These are phyloP conservation scores for Trichophyton equinum DNA, from an alignment of 2,329 filamentous ascomycete genomes.

Conservation along the genomic window DNA sequence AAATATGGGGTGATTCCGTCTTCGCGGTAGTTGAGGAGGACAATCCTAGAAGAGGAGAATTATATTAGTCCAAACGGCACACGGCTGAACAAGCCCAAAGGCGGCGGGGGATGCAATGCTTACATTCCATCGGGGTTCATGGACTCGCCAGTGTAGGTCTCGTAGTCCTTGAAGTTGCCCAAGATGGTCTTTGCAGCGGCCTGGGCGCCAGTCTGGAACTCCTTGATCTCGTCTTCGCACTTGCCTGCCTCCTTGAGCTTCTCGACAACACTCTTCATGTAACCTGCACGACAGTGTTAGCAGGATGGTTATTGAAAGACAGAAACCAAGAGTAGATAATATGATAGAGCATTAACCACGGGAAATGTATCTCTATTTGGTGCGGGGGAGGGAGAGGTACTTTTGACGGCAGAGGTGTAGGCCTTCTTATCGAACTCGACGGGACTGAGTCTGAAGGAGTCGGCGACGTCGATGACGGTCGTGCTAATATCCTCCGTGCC, in stretches of 20 bases:
- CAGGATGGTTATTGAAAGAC: constrained; percentile 3
- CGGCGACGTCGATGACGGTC: constrained; percentile 59
- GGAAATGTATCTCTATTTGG: no score
- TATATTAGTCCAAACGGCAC: not conserved
- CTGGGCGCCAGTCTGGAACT: constrained; percentile 66
- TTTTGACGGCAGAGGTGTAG: constrained; percentile 49
- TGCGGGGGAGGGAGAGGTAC: constrained; percentile 37
- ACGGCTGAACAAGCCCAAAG: not conserved
- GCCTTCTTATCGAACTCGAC: constrained; percentile 29
- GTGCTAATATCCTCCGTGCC: constrained; percentile 58
- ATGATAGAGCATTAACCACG: not conserved
- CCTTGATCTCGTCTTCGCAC: constrained; percentile 53
- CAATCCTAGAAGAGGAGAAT: constrained; percentile 45
- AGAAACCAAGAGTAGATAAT: constrained; percentile 6
- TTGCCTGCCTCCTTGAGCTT: constrained; percentile 52
- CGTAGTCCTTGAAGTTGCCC: constrained; percentile 89
- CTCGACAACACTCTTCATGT: constrained; percentile 82
- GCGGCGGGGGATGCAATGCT: constrained; percentile 28
- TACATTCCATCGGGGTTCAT: constrained; percentile 94
- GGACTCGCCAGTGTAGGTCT: constrained; percentile 83
- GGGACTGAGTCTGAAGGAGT: constrained; percentile 76
- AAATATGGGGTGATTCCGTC: constrained; percentile 85
- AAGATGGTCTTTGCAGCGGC: constrained; percentile 71
- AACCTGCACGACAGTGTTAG: constrained; percentile 42
- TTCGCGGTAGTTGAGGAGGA: constrained; percentile 95